phyloP scores from a whole-genome alignment of 225 moss, liverwort and hornwort genomes.

The Marchantia polymorpha region DNA sequence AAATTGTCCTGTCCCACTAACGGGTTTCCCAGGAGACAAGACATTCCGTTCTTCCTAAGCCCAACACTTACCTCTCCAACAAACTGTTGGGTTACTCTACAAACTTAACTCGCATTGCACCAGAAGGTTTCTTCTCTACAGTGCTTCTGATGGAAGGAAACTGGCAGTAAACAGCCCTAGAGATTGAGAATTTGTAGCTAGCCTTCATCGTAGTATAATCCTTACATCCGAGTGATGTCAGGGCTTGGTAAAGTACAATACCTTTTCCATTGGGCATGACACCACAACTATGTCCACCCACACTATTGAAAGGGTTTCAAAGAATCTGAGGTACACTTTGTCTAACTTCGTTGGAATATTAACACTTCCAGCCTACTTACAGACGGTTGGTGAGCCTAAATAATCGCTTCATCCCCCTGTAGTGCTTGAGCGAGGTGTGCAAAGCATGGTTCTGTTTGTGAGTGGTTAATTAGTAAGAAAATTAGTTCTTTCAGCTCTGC shows the following conservation, averaged over 20 bases:
- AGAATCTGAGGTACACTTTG: not conserved
- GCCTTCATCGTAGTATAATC: not conserved
- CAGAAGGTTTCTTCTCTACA: not conserved
- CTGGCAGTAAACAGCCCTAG: not conserved
- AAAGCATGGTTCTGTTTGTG: slow-evolving; percentile 93
- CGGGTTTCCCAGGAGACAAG: too few species aligned
- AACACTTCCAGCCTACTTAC: slow-evolving; percentile 17
- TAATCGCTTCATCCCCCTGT: slow-evolving; percentile 72
- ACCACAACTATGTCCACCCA: not conserved
- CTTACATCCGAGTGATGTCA: slow-evolving; percentile 5
- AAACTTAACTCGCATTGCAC: not conserved
- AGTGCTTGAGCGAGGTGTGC: slow-evolving; percentile 94
- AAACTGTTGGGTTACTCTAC: not conserved
- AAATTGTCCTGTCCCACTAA: too few species aligned
- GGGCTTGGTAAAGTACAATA: slow-evolving; percentile 9
- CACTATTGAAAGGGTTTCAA: slow-evolving; percentile 7
- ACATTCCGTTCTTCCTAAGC: too few species aligned
- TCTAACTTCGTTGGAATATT: not conserved
- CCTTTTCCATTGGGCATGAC: slow-evolving; percentile 1
- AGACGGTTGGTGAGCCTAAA: slow-evolving; percentile 23
- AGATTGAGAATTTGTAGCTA: not conserved
- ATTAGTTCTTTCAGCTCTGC: slow-evolving; percentile 87
- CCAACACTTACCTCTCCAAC: not conserved
- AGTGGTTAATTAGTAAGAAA: slow-evolving; percentile 71
- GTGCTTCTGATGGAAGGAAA: not conserved